These are phyloP conservation scores for Hymenochaete sp. DNA, from an alignment of 1,284 basidiomycete species.

Conservation along the genomic window DNA sequence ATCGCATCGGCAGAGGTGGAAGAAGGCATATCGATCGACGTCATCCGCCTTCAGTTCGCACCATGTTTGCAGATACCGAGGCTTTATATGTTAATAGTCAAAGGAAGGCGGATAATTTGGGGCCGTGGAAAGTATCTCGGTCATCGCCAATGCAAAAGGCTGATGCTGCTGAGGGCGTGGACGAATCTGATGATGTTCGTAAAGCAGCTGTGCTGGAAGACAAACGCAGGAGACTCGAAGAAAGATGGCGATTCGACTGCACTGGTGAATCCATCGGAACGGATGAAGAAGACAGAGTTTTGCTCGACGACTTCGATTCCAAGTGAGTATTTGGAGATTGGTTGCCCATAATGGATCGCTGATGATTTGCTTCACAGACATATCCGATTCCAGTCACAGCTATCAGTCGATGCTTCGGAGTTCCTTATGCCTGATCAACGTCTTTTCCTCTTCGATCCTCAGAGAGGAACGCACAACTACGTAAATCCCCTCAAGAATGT, in stretches of 20 bases:
- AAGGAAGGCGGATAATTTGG: background rate
- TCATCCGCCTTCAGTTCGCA: conserved; percentile 23
- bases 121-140: background rate
- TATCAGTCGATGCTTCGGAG: too few species aligned
- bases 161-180: too few species aligned
- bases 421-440: conserved; percentile 38
- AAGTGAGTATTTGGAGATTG: conserved; percentile 34
- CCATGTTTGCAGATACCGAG: background rate
- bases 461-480: conserved; percentile 23
- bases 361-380: too few species aligned
- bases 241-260: conserved; percentile 67
- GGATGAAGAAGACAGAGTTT: conserved; percentile 57
- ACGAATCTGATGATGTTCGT: too few species aligned
- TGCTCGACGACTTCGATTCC: conserved; percentile 63
- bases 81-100: background rate
- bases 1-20: conserved; percentile 77
- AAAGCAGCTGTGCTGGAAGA: conserved; percentile 30
- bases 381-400: conserved; percentile 47
- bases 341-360: conserved; percentile 3
- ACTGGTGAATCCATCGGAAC: conserved; percentile 48
- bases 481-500: conserved; percentile 28
- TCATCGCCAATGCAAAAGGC: conserved; percentile 27
- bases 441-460: conserved; percentile 35
- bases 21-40: conserved; percentile 73
- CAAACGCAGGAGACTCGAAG: conserved; percentile 39